Conservation (phyloP, 257 asterid genomes). For the Pogostemon cablin region DNA sequence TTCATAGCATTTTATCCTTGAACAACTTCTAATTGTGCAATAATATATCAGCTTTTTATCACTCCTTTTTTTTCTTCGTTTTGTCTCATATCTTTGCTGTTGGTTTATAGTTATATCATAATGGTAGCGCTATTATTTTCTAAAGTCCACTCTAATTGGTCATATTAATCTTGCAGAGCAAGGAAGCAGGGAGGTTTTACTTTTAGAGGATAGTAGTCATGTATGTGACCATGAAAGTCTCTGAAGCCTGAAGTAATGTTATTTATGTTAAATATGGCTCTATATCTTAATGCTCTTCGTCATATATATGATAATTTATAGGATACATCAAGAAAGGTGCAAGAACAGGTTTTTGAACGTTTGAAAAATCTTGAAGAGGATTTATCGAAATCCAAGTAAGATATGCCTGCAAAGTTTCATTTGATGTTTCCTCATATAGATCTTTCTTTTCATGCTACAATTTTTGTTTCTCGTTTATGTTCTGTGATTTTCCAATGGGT, state of each 20-base stretch:
- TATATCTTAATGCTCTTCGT: conserved; percentile 1
- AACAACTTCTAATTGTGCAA: not conserved
- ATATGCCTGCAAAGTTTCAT: conserved; percentile 1
- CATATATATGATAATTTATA: conserved; percentile 29
- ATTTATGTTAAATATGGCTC: not conserved
- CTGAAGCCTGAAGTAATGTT: conserved; percentile 8
- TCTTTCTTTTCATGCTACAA: not conserved
- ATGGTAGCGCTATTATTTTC: conserved; percentile 1
- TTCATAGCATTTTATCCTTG: no score
- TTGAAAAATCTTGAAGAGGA: conserved; percentile 77
- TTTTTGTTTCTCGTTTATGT: conserved; percentile 8
- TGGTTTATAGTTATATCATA: no score
- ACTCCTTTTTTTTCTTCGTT: not conserved
- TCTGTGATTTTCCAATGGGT: conserved; percentile 6
- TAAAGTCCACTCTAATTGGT: not conserved
- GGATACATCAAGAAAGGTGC: conserved; percentile 57
- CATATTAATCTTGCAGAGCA: conserved; percentile 48
- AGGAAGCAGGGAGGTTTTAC: conserved; percentile 50
- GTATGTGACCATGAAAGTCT: conserved; percentile 43
- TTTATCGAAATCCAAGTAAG: conserved; percentile 58
- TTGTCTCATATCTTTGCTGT: not conserved
- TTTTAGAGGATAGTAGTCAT: conserved; percentile 47
- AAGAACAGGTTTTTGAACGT: conserved; percentile 56
- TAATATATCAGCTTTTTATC: not conserved
- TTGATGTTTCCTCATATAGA: not conserved